Percentiles rank a stretch among this genome's conserved stretches.
Evolutionary conservation across 225 moss, liverwort and hornwort species (phyloP).

Genomic region (Physcomitrium patens): DNA sequence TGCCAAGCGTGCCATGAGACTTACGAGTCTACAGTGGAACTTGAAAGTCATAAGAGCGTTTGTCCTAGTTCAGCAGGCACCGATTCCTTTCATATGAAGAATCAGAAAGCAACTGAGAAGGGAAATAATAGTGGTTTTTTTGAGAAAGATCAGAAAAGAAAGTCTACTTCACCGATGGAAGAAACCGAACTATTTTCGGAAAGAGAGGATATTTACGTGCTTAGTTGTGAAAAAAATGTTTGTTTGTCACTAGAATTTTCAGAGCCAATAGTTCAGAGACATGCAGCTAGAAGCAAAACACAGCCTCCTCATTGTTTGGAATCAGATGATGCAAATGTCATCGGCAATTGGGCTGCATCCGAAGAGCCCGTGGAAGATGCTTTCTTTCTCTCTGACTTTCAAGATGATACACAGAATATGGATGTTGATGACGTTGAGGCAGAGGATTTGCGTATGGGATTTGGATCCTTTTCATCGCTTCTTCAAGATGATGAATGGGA

Average conservation of each 20-base stretch:
- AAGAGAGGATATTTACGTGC: slow-evolving; percentile 27
- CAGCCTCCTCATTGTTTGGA: slow-evolving; percentile 34
- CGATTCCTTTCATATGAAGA: slow-evolving; percentile 37
- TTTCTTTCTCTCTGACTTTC: slow-evolving; percentile 64
- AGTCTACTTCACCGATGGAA: slow-evolving; percentile 40
- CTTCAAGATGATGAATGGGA: slow-evolving; percentile 70
- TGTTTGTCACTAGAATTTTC: slow-evolving; percentile 44
- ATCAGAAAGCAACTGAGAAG: slow-evolving; percentile 47
- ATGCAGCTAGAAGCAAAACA: slow-evolving; percentile 43
- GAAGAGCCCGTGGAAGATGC: slow-evolving; percentile 62
- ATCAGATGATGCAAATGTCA: slow-evolving; percentile 32
- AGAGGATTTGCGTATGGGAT: slow-evolving; percentile 47
- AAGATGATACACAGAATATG: slow-evolving; percentile 48
- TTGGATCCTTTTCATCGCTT: slow-evolving; percentile 52
- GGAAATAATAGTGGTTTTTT: slow-evolving; percentile 21
- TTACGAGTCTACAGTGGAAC: slow-evolving; percentile 70
- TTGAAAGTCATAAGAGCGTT: slow-evolving; percentile 60
- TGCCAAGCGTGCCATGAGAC: slow-evolving; percentile 86
- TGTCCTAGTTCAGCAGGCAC: slow-evolving; percentile 42
- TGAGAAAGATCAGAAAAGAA: slow-evolving; percentile 50
- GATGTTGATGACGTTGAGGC: slow-evolving; percentile 35
- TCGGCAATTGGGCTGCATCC: slow-evolving; percentile 32
- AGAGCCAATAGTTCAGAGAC: slow-evolving; percentile 29
- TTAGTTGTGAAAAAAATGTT: slow-evolving; percentile 43
- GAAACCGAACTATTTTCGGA: slow-evolving; percentile 31